Evolutionary conservation across 2,329 filamentous ascomycete species (phyloP).

Genomic region (Pseudogymnoascus sp.): DNA sequence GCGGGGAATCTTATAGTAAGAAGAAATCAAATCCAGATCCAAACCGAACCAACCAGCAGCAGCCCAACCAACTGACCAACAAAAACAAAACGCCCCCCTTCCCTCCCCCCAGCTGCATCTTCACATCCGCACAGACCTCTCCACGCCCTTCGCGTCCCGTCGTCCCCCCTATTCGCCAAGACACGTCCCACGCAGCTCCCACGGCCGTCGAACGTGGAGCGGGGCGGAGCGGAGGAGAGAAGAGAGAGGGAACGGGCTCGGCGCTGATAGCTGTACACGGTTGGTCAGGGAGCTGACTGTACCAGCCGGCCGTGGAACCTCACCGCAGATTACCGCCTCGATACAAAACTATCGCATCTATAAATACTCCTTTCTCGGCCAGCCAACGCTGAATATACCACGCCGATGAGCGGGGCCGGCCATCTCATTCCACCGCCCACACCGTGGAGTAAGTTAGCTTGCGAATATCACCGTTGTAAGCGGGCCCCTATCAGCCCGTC

Average conservation of each 20-base stretch:
- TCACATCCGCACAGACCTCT: background rate
- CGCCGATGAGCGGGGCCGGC: background rate
- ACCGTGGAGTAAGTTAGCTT: background rate
- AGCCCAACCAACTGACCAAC: background rate
- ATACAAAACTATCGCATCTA: background rate
- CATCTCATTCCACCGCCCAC: background rate
- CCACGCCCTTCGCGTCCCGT: background rate
- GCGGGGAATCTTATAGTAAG: background rate
- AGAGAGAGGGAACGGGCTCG: background rate
- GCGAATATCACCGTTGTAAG: background rate
- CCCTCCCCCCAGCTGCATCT: background rate
- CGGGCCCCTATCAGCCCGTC: background rate
- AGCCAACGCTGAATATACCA: background rate
- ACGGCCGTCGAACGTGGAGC: background rate
- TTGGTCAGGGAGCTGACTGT: conserved; percentile 4
- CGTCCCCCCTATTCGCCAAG: background rate
- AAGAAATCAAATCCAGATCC: background rate
- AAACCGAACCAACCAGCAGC: background rate
- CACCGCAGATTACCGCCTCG: background rate
- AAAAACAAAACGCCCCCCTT: background rate
- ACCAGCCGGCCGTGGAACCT: background rate
- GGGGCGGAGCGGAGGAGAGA: background rate
- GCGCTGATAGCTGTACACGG: background rate
- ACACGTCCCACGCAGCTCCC: background rate
- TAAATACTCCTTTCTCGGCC: background rate